Evolutionary conservation across 2,329 filamentous ascomycete species (phyloP), one percentile per base, ranked within the genome.

Genomic region (Emergomyces orientalis): DNA sequence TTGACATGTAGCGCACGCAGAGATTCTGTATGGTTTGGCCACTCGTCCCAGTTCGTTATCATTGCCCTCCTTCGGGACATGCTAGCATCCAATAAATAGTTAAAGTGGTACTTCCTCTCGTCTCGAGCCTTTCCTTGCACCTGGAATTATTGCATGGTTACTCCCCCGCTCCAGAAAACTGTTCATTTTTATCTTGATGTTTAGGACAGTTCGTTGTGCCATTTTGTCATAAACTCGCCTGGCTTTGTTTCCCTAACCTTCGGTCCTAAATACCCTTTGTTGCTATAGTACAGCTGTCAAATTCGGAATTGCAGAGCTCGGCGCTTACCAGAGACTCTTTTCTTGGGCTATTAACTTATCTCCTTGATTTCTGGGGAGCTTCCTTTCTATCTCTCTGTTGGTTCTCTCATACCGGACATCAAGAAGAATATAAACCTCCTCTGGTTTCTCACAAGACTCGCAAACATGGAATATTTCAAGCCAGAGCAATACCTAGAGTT

Each of bases 401-500:
- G 2, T 54, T 34, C 19, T 34, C 30, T 54, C 19, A 32, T 17
- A 34, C n/a, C 45, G 30, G 19, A 32, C 30, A 52, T 52, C 8
- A 6, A 11, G 19, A n/a, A 22, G 19, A 47, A 47, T 2, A 45
- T 19, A 22, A 9, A 9, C 25, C 7, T n/a, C 27, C 13, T 13
- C 17, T 34, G 3, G 8, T 32, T 32, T 14, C 34, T 11, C 54
- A 22, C 30, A 14, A 32, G 14, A 3, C 14, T 56, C n/a, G 30
- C 34, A 56, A 45, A 30, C 8, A 65, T 65, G 64, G 65, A 65
- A 6, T 67, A 74, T 39, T 76, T 76, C 54, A 71, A 72, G 63
- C 71, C 74, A 6, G 66, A 69, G 3, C 62, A 65, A 37, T 69
- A 71, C 30, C 56, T 70, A 14, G 68, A 73, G 3, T 72, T 84